Evolutionary conservation across 768 basidiomycete species (phyloP).

Genomic region (Psilocybe cyanescens): DNA sequence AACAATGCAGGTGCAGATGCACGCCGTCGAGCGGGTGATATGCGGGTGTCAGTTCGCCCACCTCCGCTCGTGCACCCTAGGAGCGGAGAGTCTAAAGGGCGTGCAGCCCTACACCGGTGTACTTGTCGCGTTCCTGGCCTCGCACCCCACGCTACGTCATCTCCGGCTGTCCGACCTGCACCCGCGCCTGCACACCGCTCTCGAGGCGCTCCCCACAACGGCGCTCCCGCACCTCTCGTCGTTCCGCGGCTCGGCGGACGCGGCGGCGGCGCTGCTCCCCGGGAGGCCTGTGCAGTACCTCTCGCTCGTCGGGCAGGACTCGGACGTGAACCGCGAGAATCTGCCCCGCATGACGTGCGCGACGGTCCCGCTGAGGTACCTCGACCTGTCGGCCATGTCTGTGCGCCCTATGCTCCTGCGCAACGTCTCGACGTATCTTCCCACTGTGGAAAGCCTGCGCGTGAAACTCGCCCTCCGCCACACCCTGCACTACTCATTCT

Average conservation of each 20-base stretch:
- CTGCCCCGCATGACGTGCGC: constrained; percentile 53
- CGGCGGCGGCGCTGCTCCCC: constrained; percentile 63
- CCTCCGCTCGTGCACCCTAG: constrained; percentile 44
- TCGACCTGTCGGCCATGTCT: constrained; percentile 65
- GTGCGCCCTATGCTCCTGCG: constrained; percentile 60
- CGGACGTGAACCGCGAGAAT: constrained; percentile 55
- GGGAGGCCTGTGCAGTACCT: constrained; percentile 62
- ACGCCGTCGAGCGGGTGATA: constrained; percentile 52
- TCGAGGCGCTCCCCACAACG: constrained; percentile 40
- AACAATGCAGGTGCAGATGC: constrained; percentile 23
- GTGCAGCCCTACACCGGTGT: constrained; percentile 43
- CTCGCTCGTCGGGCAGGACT: constrained; percentile 59
- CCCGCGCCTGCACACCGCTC: constrained; percentile 41
- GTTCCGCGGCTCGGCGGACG: constrained; percentile 63
- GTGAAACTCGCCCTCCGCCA: constrained; percentile 65
- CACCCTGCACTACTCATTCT: constrained; percentile 65
- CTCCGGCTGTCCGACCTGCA: constrained; percentile 52
- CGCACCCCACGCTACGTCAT: constrained; percentile 44
- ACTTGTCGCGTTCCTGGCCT: constrained; percentile 46
- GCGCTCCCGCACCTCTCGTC: constrained; percentile 52
- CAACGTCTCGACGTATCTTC: constrained; percentile 55
- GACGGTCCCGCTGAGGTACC: constrained; percentile 48
- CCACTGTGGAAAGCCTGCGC: constrained; percentile 52
- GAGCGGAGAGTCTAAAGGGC: constrained; percentile 48
- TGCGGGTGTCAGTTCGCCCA: constrained; percentile 40